Base-by-base conservation (phyloP, 352 stramenopile species). In the Pythium chondricola region DNA sequence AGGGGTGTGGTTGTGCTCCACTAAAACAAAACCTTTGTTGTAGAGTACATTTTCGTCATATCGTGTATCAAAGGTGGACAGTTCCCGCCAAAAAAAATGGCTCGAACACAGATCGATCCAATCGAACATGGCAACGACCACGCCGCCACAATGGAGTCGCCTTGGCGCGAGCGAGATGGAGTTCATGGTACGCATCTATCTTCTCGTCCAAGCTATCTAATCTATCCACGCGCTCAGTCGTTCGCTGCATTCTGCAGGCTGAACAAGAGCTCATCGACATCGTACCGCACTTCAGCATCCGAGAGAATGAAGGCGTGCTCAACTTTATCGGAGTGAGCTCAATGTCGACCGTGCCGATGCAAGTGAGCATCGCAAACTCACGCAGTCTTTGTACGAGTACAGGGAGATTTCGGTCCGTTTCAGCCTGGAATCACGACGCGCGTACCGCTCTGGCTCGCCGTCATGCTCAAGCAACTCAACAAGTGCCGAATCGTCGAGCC, bases 381-480 rank as follows among this genome's bases (percentile, higher is more conserved):
- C 21, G n/a, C 6, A 43, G 17, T 42, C 14, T 24, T 2, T 44
- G 10, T 45, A 18, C 11, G 26, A 45, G n/a, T 32, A 53, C 36
- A 59, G 77, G 85, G 85, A 17, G 74, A 90, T 48, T 95, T 91
- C 46, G 85, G 85, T n/a, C 85, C 85, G 26, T 95, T 95, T 49
- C 74, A 92, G 52, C 76, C 83, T 6, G 81, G 84, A 13, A 93
- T 90, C 38, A 86, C 70, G 30, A 82, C 74, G 46, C 68, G 88
- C 29, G 85, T 95, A 35, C 83, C 85, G 33, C 57, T 95, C 17
- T 95, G 85, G 85, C 78, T 95, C n/a, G 85, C 85, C 26, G 73
- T 95, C 17, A 85, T 88, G 72, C 80, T 95, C 27, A 89, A 90
- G 37, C 78, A 95, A 56, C 71, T 91, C 38, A 75, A 94, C 69